Evolutionary conservation across 2,329 filamentous ascomycete species (phyloP).

Genomic region (Fulvia fulva): DNA sequence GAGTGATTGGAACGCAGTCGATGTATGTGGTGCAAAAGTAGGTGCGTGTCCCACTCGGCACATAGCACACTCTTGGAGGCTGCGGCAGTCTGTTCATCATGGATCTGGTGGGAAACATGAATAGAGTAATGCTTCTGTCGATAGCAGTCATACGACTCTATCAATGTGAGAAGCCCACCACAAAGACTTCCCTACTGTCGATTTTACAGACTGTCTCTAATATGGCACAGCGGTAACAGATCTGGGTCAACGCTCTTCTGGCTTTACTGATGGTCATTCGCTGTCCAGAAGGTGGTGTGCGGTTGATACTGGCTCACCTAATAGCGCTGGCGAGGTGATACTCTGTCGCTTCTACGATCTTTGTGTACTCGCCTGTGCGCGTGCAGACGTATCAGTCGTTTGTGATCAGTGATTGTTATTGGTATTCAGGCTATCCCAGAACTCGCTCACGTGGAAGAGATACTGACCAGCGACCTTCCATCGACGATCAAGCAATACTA

Average conservation of each 20-base stretch:
- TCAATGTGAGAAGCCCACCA: too few relatives aligned
- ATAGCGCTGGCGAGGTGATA: constrained; percentile 18
- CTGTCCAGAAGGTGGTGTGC: neutral
- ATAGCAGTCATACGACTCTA: too few relatives aligned
- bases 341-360: constrained; percentile 23
- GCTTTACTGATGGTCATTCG: constrained; percentile 2
- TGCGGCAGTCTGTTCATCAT: too few relatives aligned
- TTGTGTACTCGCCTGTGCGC: constrained; percentile 19
- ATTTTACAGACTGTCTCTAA: neutral
- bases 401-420: neutral
- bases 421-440: neutral
- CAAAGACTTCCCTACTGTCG: too few relatives aligned
- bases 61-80: too few relatives aligned
- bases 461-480: constrained; percentile 30
- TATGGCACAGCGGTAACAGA: constrained; percentile 2
- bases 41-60: too few relatives aligned
- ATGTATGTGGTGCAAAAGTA: neutral
- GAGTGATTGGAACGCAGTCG: neutral
- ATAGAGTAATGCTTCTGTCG: too few relatives aligned
- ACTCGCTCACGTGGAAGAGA: constrained; percentile 10
- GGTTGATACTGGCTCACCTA: constrained; percentile 6
- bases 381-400: neutral
- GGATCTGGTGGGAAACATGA: too few relatives aligned
- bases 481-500: constrained; percentile 17
- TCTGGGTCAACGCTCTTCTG: constrained; percentile 3